A percentile compares a stretch with the other conserved stretches of the same genome.
Evolutionary conservation across 768 basidiomycete genomes (phyloP).

Genomic region (Multifurca ochricompacta): DNA sequence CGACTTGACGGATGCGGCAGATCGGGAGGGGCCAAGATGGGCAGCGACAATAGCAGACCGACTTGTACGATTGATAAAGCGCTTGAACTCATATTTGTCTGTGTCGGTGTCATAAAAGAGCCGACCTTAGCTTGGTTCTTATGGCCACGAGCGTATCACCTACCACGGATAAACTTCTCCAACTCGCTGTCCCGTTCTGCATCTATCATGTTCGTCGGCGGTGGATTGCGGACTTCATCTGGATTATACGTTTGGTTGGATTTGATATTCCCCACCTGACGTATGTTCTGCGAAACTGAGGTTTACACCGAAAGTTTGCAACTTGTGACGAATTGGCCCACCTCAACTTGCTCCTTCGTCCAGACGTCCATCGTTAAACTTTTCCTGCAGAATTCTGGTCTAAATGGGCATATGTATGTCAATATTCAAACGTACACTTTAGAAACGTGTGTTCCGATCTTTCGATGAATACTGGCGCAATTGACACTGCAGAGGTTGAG

Average conservation of each 20-base stretch:
- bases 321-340: constrained; percentile 30
- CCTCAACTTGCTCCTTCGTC: constrained; percentile 85
- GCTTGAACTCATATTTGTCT: constrained; percentile 79
- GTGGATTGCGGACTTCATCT: constrained; percentile 73
- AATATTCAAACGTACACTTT: constrained; percentile 64
- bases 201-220: constrained; percentile 72
- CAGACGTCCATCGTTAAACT: constrained; percentile 83
- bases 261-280: constrained; percentile 68
- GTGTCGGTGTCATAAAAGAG: background rate
- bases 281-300: constrained; percentile 56
- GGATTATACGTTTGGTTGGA: constrained; percentile 80
- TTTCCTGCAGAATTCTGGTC: constrained; percentile 46
- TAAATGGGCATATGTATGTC: background rate
- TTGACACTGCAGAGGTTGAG: constrained; percentile 45
- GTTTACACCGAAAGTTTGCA: constrained; percentile 10
- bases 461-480: constrained; percentile 89
- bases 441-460: constrained; percentile 87
- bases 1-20: constrained; percentile 21
- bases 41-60: constrained; percentile 25
- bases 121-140: background rate
- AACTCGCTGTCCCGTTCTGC: constrained; percentile 82
- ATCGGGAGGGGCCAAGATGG: constrained; percentile 28
- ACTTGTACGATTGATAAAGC: constrained; percentile 40
- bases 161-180: constrained; percentile 84
- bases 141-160: constrained; percentile 26